Base-by-base conservation (phyloP, 73 alveolate species). In the Stentor roeselii region DNA sequence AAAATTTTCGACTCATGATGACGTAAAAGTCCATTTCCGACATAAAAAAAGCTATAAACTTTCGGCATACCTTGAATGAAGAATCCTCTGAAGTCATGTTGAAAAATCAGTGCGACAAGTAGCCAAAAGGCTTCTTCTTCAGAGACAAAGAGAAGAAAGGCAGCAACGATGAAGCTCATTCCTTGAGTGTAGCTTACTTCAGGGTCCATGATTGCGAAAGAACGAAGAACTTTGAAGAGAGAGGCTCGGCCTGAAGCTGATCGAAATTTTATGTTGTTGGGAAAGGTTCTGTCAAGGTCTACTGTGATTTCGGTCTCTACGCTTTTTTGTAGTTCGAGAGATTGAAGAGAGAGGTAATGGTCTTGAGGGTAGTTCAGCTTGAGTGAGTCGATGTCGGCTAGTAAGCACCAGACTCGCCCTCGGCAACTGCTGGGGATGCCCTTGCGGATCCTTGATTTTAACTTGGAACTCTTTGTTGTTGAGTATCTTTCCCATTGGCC, bases 181-280 rank as follows among this genome's bases (percentile, higher is more conserved):
- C 98, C 98, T 86, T 93, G 96, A 83, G 96, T 90, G 83, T 93
- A 93, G 1, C 95, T 94, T 3, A 88, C 86, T 90, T 94, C 95
- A 3, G 83, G 86, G 88, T 91, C 96, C 59, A 83, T 76, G 59
- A 82, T 80, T 59, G 94, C 91, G 82, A 87, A 89, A 38, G 97
- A 89, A 83, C 86, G 91, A 42, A 92, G 91, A n/a, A 94, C 87
- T 61, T 87, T 94, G 76, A 39, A 89, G 74, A 94, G 82, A 32
- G 41, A 38, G 38, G 75, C 78, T 59, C 37, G 14, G 39, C 84
- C 84, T 67, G 21, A 14, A 36, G 58, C 59, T 37, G 27, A 11
- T 3, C 36, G 4, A 83, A 83, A 84, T 37, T 78, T 4, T 14
- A 32, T 32, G 4, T 82, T 42, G n/a, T 83, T 80, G 11, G 92